These are phyloP conservation scores for Crithidia fasciculata DNA, from an alignment of 208 protist species.

Conservation along the genomic window DNA sequence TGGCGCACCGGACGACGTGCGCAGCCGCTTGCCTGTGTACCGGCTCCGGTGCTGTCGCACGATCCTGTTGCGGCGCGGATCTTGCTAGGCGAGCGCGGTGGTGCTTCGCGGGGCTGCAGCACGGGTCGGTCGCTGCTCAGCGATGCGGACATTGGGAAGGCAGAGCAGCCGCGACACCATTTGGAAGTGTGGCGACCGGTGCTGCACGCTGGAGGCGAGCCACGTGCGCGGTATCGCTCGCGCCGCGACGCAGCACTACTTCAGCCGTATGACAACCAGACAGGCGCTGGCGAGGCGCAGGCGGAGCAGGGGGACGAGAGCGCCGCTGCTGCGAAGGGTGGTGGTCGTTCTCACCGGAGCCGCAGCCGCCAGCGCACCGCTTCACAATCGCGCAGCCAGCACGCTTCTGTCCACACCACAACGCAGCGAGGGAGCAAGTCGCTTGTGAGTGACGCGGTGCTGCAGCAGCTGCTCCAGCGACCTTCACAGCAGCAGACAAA, in stretches of 20 bases:
- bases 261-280: too few relatives aligned
- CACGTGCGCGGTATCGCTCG: too few relatives aligned
- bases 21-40: background rate
- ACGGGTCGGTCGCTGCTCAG: too few relatives aligned
- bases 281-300: background rate
- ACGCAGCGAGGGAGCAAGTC: background rate
- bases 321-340: background rate
- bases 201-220: background rate
- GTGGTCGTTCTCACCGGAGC: background rate
- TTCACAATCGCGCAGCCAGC: background rate
- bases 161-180: too few relatives aligned
- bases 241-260: too few relatives aligned
- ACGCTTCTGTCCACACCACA: background rate
- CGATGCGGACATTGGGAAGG: too few relatives aligned
- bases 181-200: conserved; percentile 1
- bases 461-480: conserved; percentile 15
- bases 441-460: conserved; percentile 17
- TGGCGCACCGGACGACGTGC: conserved; percentile 8
- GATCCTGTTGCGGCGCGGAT: conserved; percentile 5
- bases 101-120: too few relatives aligned
- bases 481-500: background rate
- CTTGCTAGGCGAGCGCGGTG: background rate
- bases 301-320: background rate
- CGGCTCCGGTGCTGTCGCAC: background rate
- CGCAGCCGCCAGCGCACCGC: background rate